Base-by-base conservation (phyloP, 2,329 filamentous ascomycete genomes). In the Saccharata proteae region DNA sequence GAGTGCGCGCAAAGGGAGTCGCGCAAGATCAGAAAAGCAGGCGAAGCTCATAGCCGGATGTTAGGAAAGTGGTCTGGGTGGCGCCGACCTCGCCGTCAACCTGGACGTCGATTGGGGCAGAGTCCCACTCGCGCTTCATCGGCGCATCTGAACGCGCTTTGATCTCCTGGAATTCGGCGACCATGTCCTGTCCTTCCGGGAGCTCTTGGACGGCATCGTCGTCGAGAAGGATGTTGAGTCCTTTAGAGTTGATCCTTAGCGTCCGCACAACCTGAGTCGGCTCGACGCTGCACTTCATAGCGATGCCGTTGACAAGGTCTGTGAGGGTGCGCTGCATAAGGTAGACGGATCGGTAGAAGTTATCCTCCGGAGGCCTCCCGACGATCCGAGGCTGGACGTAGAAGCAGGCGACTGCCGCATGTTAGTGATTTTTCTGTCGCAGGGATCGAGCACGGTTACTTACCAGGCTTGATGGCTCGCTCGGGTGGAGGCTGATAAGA, bases 171-270 rank as follows among this genome's bases (percentile, higher is more conserved):
- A 77, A 71, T 44, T 79, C 74, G 24, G 71, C 70, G 21, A 69
- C 62, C 79, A 96, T 90, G 48, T 93, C 88, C 54, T 96, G 84
- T 18, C 85, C 86, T 58, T 98, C 90, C 2, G 75, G 71, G 31
- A 96, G 64, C 52, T 88, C 80, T 26, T 71, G 71, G 18, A 96
- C 73, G 28, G 92, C 77, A 40, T 94, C 85, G 47, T 96, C 85
- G 47, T 96, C 90, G 44, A 96, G 70, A 48, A 92, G 74, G 34
- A 96, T 75, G 46, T 85, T 75, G 2, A 94, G 59, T 0, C 84
- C 84, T 40, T 76, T 75, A 10, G 75, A 66, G 24, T 82, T 77
- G 32, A 85, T 64, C 35, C 75, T 81, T 4, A 93, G 64, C 1
- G 77, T 77, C 20, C 80, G 76, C 1, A 75, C 61, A 6, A 94